Conservation (phyloP, 768 basidiomycete species). For the Boletus rubroflammeus region DNA sequence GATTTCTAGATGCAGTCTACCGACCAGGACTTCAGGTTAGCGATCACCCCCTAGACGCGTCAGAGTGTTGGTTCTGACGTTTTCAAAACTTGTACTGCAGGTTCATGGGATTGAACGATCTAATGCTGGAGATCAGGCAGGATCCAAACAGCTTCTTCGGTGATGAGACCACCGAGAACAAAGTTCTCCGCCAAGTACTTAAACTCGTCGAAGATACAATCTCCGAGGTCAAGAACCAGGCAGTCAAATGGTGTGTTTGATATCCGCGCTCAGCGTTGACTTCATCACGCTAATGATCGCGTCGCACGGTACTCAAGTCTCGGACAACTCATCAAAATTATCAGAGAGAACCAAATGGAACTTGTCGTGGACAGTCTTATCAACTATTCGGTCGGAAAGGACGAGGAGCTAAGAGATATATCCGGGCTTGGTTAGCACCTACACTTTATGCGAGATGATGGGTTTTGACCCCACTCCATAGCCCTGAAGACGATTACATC, state of each 20-base stretch:
- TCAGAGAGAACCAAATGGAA: conserved; percentile 79
- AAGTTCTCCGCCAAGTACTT: conserved; percentile 80
- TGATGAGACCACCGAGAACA: conserved; percentile 83
- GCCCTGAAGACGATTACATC: conserved; percentile 94
- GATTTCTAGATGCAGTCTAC: conserved; percentile 74
- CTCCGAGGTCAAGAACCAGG: conserved; percentile 97
- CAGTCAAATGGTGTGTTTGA: conserved; percentile 80
- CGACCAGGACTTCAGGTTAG: conserved; percentile 86
- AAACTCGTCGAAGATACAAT: conserved; percentile 90
- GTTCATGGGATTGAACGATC: conserved; percentile 95
- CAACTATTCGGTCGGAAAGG: conserved; percentile 77
- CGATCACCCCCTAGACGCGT: conserved; percentile 17
- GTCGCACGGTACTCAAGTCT: conserved; percentile 48
- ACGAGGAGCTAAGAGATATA: conserved; percentile 93
- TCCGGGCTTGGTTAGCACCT: conserved; percentile 71
- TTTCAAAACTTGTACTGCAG: conserved; percentile 38
- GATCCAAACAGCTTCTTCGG: conserved; percentile 72
- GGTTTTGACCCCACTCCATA: conserved; percentile 30
- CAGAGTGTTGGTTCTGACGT: conserved; percentile 13
- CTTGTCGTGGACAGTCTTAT: conserved; percentile 87
- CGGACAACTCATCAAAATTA: conserved; percentile 86
- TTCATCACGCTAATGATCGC: conserved; percentile 5
- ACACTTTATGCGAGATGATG: not conserved
- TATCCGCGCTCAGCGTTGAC: not conserved
- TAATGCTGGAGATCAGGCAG: conserved; percentile 83